Evolutionary conservation across 163 green algal species (phyloP), one percentile per base, ranked within the genome.

Genomic region (Prototheca cutis): DNA sequence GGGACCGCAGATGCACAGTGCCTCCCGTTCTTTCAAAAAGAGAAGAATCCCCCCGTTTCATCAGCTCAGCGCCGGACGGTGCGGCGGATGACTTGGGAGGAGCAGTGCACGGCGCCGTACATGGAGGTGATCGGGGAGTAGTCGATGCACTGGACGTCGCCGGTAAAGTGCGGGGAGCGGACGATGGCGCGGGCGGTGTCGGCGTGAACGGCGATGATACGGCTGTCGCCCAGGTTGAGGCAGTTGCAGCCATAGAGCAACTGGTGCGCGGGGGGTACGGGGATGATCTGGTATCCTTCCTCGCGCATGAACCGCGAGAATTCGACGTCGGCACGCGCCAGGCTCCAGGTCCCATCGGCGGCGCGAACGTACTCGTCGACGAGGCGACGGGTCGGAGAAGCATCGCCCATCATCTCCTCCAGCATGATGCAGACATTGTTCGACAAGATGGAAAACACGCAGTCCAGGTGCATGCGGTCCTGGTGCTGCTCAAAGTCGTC

Each of bases 381-480:
- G 27, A 63, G 75, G 24, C 90, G 78, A 17, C 80, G 63, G 5
- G 75, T 95, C 21, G 84, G 73, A 28, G 65, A 82, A 15, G 76
- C 64, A n/a, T 72, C 63, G 4, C 87, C 88, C 53, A 95, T 94
- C 71, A 94, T 90, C 58, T 89, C 82, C 59, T 92, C 83, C 30
- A 95, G 74, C 87, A 97, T 95, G 59, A 97, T 77, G 76, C 85
- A 94, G 63, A 77, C 83, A 55, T 75, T 68, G 72, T 92, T 74
- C 10, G 73, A 79, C 25, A 95, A 48, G 45, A 96, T 87, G 56
- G 60, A 83, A 77, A 96, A 97, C 30, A 95, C 84, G 71, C 90
- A 97, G 77, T 97, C 90, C 61, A 97, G 78, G 76, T 97, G 90
- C 90, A 97, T 97, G 71, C 90, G 87, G 70, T 97, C 90, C 84